phyloP scores from a whole-genome alignment of 768 basidiomycete genomes.

The Mycena pura region DNA sequence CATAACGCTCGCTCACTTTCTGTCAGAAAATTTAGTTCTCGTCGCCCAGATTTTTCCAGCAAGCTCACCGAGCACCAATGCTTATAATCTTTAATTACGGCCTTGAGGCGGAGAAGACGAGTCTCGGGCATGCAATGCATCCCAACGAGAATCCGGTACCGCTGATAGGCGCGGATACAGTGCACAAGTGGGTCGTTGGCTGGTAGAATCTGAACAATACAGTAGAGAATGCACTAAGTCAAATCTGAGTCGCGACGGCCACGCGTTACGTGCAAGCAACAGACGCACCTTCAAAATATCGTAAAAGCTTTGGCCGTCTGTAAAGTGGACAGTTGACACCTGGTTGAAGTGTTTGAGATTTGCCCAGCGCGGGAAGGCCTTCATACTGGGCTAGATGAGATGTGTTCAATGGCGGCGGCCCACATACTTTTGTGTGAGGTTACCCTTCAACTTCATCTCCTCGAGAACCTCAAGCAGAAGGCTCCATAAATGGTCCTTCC shows the following conservation, averaged over 20 bases:
- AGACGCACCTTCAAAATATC: conserved; percentile 35
- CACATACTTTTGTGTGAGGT: conserved; percentile 27
- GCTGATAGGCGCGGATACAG: conserved; percentile 32
- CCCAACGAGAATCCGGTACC: conserved; percentile 33
- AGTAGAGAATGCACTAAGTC: conserved; percentile 34
- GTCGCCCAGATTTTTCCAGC: neutral
- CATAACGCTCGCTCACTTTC: conserved; percentile 28
- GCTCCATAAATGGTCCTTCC: conserved; percentile 33
- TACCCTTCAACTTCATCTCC: conserved; percentile 14
- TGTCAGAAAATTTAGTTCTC: conserved; percentile 3
- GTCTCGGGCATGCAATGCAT: conserved; percentile 34
- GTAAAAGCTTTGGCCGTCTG: conserved; percentile 36
- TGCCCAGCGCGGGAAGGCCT: conserved; percentile 34
- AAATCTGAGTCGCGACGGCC: neutral
- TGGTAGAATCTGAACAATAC: conserved; percentile 36
- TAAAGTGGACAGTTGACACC: conserved; percentile 34
- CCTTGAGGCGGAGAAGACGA: conserved; percentile 26
- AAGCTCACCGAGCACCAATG: conserved; percentile 8
- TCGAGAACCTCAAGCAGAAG: conserved; percentile 29
- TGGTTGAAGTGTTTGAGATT: conserved; percentile 36
- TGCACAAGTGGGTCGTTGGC: conserved; percentile 32
- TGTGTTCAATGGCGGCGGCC: neutral
- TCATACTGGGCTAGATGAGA: conserved; percentile 29
- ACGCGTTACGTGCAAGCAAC: neutral
- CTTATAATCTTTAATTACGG: conserved; percentile 26